Conservation (phyloP, 805 yeast species). For the Ogataea henricii region DNA sequence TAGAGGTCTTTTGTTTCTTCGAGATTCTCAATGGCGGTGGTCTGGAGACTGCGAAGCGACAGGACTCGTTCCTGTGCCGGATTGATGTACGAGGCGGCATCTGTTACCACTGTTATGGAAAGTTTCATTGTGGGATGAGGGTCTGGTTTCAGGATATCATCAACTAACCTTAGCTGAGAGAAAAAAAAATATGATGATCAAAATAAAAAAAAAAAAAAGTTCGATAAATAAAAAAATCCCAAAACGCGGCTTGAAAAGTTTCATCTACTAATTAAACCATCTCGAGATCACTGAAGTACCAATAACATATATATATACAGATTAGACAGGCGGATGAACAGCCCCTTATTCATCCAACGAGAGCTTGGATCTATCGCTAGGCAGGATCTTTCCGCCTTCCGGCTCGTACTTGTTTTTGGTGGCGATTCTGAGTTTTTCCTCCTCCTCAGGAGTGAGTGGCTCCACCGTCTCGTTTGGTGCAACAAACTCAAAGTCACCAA, state of each 20-base stretch:
- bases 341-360: conserved; percentile 46
- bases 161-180: neutral
- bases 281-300: too few relatives aligned
- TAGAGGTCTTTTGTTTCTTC: conserved; percentile 42
- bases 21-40: conserved; percentile 47
- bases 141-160: neutral
- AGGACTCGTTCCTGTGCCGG: conserved; percentile 46
- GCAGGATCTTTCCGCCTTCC: conserved; percentile 48
- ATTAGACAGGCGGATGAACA: neutral
- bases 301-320: conserved; percentile 3
- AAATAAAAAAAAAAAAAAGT: too few relatives aligned
- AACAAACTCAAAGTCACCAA: conserved; percentile 83
- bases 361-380: conserved; percentile 58
- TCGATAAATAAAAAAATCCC: too few relatives aligned
- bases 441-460: conserved; percentile 68
- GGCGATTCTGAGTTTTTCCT: conserved; percentile 48
- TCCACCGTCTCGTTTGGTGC: conserved; percentile 79
- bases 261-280: too few relatives aligned
- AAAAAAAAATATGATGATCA: neutral
- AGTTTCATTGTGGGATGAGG: conserved; percentile 47
- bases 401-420: conserved; percentile 57
- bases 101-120: conserved; percentile 49
- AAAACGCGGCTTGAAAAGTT: neutral
- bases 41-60: conserved; percentile 41
- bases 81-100: conserved; percentile 54